Conservation (phyloP, 2,329 filamentous ascomycete species). For the Leptographium wingfieldii region DNA sequence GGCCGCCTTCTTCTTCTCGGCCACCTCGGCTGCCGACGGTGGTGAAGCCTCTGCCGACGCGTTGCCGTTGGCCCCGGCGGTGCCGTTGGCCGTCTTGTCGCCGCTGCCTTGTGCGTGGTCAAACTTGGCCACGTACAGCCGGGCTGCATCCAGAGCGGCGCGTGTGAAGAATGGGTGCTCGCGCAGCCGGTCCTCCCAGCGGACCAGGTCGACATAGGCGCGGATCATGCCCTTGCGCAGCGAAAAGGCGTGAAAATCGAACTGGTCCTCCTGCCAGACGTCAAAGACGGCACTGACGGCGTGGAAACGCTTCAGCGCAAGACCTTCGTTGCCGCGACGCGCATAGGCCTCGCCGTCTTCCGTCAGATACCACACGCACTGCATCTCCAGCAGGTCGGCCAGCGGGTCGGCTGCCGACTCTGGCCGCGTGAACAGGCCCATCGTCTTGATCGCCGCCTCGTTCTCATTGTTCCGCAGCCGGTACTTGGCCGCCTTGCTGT, state of each 20-base stretch:
- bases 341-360: conserved; percentile 88
- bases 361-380: conserved; percentile 92
- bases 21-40: conserved; percentile 37
- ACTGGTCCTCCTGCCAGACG: conserved; percentile 95
- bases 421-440: conserved; percentile 87
- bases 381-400: conserved; percentile 91
- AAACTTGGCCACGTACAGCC: conserved; percentile 65
- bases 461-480: conserved; percentile 87
- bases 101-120: conserved; percentile 43
- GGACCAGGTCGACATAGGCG: conserved; percentile 89
- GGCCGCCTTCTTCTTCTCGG: conserved; percentile 71
- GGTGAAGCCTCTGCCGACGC: conserved; percentile 16
- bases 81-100: conserved; percentile 41
- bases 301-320: conserved; percentile 88
- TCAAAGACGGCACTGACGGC: conserved; percentile 88
- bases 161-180: conserved; percentile 89
- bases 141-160: conserved; percentile 68
- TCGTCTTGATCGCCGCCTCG: conserved; percentile 71
- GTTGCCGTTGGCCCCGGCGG: conserved; percentile 19
- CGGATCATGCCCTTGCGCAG: conserved; percentile 92
- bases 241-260: conserved; percentile 97
- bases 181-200: conserved; percentile 85
- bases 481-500: conserved; percentile 96
- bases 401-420: conserved; percentile 81
- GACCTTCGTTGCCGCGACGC: conserved; percentile 66